Conservation (phyloP, 768 basidiomycete genomes). For the Hydnomerulius pinastri region DNA sequence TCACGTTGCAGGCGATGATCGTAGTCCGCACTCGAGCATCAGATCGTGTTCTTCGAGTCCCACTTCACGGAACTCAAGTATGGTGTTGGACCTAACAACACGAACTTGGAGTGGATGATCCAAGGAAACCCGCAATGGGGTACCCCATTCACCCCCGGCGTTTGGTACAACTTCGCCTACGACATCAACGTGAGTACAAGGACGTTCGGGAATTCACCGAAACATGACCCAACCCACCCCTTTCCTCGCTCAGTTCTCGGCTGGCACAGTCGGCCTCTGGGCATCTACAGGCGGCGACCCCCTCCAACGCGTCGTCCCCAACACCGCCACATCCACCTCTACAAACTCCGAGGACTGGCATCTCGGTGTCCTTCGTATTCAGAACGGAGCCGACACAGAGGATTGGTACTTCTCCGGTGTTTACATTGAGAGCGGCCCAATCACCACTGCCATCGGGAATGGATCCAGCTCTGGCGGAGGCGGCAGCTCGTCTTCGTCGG, state of each 20-base stretch:
- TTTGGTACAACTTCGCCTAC: neutral
- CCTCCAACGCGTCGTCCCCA: neutral
- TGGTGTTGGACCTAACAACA: conserved; percentile 50
- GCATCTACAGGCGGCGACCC: too few species aligned
- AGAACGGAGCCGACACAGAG: too few species aligned
- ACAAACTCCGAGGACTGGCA: neutral
- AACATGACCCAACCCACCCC: neutral
- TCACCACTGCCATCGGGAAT: neutral
- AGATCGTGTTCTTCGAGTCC: conserved; percentile 63
- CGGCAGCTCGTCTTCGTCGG: neutral
- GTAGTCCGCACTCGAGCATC: conserved; percentile 59
- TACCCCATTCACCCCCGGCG: conserved; percentile 49
- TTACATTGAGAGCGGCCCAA: neutral
- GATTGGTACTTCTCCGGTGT: neutral
- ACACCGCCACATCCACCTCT: neutral
- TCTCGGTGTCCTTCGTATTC: neutral
- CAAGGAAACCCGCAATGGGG: conserved; percentile 48
- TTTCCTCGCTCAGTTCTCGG: neutral
- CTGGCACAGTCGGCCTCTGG: neutral
- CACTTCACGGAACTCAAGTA: conserved; percentile 69
- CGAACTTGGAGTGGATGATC: conserved; percentile 57
- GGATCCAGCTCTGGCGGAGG: neutral
- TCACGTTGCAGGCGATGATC: neutral
- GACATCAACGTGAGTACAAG: too few species aligned
- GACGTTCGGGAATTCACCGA: too few species aligned